Evolutionary conservation across 208 protist species (phyloP), one percentile per base, ranked within the genome.

Genomic region (Leishmania mexicana): DNA sequence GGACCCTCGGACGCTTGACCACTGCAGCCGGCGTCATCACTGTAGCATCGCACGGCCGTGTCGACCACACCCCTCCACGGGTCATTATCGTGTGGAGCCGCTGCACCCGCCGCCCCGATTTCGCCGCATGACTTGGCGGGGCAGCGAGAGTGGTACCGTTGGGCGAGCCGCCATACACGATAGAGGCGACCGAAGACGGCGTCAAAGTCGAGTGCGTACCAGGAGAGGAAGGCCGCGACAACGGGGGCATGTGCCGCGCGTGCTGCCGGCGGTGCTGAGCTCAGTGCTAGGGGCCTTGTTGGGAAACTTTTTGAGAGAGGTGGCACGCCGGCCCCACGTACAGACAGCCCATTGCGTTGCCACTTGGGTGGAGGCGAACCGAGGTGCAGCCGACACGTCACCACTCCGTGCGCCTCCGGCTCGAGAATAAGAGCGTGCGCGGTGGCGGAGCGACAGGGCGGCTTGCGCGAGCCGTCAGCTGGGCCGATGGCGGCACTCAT

Each of bases 151-250:
- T 11, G 4, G 62, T 68, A 40, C 31, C 62, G 62, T 68, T 21
- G 62, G 28, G 62, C 62, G 13, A 84, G 70, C 1, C 67, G 5
- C 75, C 76, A 76, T 15, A 49, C 10, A 21, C 76, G 68, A 42
- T 80, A 72, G n/a, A 77, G 45, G 45, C 67, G 68, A 15, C 57
- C 24, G 47, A 84, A 80, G 35, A 53, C 67, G 31, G n/a, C 10
- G 45, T 76, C 68, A 21, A 84, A 84, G 68, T 84, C 81, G 19
- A 77, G 35, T 1, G 81, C 81, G 76, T 80, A 84, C 81, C 81
- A 84, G 28, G 53, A 58, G 11, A 80, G 47, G 57, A 84, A 35
- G 3, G 75, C 75, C 0, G 81, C 81, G 4, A 84, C 70, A 15
- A 58, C 45, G 19, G 71, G 71, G 3, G 71, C 47, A 35, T 38